Evolutionary conservation across 495 filamentous ascomycete species (phyloP), one percentile per base, ranked within the genome.

Genomic region (Penicillium coffeae): DNA sequence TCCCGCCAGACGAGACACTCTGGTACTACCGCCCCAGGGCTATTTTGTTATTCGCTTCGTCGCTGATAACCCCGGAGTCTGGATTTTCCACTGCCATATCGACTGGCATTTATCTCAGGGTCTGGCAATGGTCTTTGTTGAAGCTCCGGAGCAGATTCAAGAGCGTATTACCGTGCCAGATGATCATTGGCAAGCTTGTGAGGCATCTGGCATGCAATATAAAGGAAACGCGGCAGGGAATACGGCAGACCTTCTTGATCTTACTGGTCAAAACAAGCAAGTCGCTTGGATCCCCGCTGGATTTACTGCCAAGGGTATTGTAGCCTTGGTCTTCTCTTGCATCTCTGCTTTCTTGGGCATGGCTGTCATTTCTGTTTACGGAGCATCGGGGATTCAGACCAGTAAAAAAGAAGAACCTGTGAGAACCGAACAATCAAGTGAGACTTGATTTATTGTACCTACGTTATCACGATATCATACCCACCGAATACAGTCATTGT

Each of bases 201-300:
- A 65, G n/a, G 76, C 65, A 1, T 52, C 48, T 5, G 55, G 56
- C 8, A 45, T 57, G 1, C 58, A 78, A 0, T 81, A 66, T 0
- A 61, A 53, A 2, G 89, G 89, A 3, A 95, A 95, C 59, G 89
- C 89, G 0, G 89, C 87, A 0, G 89, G 78, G 0, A 89, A 90
- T 51, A 77, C 75, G 0, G 16, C 55, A 21, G 68, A 94, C 55
- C 65, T 80, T 13, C 64, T 90, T 2, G 79, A 92, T 56, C 65
- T 94, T 9, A 65, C 51, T 0, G 87, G 87, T 5, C 72, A 82
- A 56, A 85, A 81, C 40, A 64, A 38, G 16, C 65, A 78, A 9
- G 80, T 84, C 0, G 60, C 54, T 0, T 76, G 72, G 39, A 52
- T 93, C 16, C 87, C 87, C 0, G 73, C 65, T 14, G 88, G 89